These are phyloP conservation scores for Alisma plantagoaquatica DNA, from an alignment of 106 monocot genomes.

Conservation along the genomic window DNA sequence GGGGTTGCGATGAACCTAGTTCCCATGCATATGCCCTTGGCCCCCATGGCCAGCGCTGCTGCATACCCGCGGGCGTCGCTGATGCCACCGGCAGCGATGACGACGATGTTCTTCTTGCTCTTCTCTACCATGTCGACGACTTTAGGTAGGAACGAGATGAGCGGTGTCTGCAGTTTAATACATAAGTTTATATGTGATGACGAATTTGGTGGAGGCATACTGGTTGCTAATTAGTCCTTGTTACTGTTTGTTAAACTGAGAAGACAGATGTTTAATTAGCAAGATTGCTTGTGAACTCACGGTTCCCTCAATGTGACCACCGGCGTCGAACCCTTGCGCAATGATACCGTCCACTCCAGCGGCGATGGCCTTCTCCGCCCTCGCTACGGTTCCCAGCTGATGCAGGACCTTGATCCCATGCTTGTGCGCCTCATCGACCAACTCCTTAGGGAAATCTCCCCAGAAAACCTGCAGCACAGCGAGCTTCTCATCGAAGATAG, in stretches of 20 bases:
- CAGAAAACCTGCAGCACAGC: conserved; percentile 59
- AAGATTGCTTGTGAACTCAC: no score
- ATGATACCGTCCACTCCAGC: conserved; percentile 80
- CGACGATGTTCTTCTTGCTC: neutral
- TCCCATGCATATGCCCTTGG: conserved; percentile 1
- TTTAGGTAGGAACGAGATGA: neutral
- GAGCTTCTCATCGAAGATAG: no score
- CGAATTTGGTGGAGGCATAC: neutral
- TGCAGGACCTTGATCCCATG: conserved; percentile 76
- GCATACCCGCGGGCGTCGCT: neutral
- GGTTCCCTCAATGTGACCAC: conserved; percentile 39
- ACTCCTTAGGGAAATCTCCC: conserved; percentile 61
- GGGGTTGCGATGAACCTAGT: neutral
- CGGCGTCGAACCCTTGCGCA: conserved; percentile 75
- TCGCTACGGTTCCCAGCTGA: conserved; percentile 60
- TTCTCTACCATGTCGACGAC: neutral
- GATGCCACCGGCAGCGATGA: neutral
- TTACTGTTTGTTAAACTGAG: no score
- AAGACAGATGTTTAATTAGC: no score
- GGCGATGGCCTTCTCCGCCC: conserved; percentile 50
- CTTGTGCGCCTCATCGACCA: conserved; percentile 55
- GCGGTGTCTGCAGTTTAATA: neutral
- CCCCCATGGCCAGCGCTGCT: neutral
- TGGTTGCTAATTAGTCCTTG: neutral
- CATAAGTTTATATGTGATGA: conserved; percentile 11